Evolutionary conservation across 805 yeast species (phyloP).

Genomic region (Debaryomyces castellii): DNA sequence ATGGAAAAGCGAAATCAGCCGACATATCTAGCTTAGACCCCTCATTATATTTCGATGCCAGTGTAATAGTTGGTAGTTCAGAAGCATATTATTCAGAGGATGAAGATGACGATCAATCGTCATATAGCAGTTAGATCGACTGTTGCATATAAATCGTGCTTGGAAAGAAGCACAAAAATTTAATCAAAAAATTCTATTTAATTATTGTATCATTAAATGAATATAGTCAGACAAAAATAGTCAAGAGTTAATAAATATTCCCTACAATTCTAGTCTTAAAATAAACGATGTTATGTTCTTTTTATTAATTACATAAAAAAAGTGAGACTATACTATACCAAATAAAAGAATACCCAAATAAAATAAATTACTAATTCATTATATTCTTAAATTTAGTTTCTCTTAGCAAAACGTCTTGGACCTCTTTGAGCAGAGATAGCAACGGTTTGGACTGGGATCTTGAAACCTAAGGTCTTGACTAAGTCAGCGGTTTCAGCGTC

Average conservation of each 20-base stretch:
- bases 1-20: constrained; percentile 77
- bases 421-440: constrained; percentile 87
- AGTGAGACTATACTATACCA: constrained; percentile 10
- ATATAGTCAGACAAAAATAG: neutral
- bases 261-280: too few relatives aligned
- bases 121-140: neutral
- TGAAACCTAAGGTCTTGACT: constrained; percentile 90
- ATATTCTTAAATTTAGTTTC: constrained; percentile 53
- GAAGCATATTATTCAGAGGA: constrained; percentile 6
- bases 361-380: constrained; percentile 5
- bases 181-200: neutral
- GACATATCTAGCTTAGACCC: constrained; percentile 85
- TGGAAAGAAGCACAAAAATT: neutral
- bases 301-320: constrained; percentile 14
- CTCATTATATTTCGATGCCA: constrained; percentile 79
- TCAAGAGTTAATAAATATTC: too few relatives aligned
- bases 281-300: constrained; percentile 8
- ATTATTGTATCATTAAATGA: neutral
- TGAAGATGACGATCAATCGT: constrained; percentile 5
- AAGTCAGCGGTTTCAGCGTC: constrained; percentile 95
- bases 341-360: constrained; percentile 6
- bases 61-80: constrained; percentile 29
- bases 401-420: constrained; percentile 89
- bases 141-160: neutral
- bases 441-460: constrained; percentile 80